A percentile compares a stretch with the other conserved stretches of the same genome.
Conservation (phyloP, 1,139 yeast species). For the Lodderomyces jiufengensis region DNA sequence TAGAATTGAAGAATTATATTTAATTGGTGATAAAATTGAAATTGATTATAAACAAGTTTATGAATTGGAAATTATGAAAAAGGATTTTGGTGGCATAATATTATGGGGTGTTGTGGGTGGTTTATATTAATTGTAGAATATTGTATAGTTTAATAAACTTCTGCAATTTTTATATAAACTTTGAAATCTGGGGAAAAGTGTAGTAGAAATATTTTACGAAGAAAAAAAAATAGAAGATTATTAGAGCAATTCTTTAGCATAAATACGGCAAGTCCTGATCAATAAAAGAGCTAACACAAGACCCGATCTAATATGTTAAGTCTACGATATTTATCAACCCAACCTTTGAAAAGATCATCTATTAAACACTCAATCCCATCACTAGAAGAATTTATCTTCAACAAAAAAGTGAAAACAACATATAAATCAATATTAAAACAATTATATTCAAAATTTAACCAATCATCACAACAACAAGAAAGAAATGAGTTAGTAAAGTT, state of each 20-base stretch:
- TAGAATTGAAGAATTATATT: slow-evolving; percentile 5
- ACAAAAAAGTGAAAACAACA: slow-evolving; percentile 29
- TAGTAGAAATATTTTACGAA: too few species aligned
- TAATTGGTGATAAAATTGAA: background rate
- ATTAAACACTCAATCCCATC: slow-evolving; percentile 19
- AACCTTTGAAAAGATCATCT: background rate
- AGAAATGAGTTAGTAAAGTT: slow-evolving; percentile 30
- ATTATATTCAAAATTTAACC: slow-evolving; percentile 23
- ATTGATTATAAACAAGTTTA: too few species aligned
- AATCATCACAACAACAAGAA: slow-evolving; percentile 27
- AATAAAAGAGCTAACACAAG: too few species aligned
- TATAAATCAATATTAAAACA: slow-evolving; percentile 35
- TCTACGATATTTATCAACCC: background rate
- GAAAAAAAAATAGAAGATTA: too few species aligned
- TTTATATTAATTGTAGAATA: background rate
- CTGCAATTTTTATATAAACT: too few species aligned
- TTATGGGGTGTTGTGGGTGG: background rate
- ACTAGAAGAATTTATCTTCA: slow-evolving; percentile 41
- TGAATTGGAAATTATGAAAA: background rate
- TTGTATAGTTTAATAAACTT: background rate
- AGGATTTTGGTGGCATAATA: background rate
- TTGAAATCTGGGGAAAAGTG: too few species aligned
- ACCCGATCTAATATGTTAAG: too few species aligned
- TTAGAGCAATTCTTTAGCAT: too few species aligned
- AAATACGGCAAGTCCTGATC: too few species aligned